Percentiles rank a stretch among this genome's conserved stretches.
These are phyloP conservation scores for Lizonia empirigonia DNA, from an alignment of 2,329 filamentous ascomycete species.

Conservation along the genomic window DNA sequence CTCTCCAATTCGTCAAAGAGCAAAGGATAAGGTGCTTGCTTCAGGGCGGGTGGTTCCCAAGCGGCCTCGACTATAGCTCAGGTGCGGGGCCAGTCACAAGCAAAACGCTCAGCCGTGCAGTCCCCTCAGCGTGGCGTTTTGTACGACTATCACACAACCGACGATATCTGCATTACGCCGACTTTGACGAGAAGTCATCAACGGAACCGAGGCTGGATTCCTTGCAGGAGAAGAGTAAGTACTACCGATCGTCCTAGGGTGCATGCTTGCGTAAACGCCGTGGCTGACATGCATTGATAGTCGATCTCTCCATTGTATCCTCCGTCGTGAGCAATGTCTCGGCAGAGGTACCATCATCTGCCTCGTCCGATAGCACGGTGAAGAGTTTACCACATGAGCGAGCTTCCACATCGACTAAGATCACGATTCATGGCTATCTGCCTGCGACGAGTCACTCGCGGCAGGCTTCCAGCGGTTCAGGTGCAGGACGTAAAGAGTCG, in stretches of 20 bases:
- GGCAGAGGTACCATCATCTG: slow-evolving; percentile 60
- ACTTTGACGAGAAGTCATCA: slow-evolving; percentile 71
- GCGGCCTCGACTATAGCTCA: slow-evolving; percentile 56
- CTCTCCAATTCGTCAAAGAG: slow-evolving; percentile 95
- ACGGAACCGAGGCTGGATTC: slow-evolving; percentile 74
- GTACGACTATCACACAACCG: slow-evolving; percentile 90
- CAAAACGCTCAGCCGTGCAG: slow-evolving; percentile 49
- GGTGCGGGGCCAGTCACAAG: slow-evolving; percentile 54
- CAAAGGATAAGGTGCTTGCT: slow-evolving; percentile 90
- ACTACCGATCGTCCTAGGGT: slow-evolving; percentile 10
- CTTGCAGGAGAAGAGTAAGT: slow-evolving; percentile 72
- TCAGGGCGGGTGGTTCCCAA: slow-evolving; percentile 85
- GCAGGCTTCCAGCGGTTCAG: slow-evolving; percentile 39
- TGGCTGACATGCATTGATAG: slow-evolving; percentile 48
- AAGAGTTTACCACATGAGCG: slow-evolving; percentile 36
- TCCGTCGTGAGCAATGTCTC: slow-evolving; percentile 94
- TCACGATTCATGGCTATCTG: slow-evolving; percentile 82
- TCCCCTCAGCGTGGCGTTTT: slow-evolving; percentile 73
- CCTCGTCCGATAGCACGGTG: slow-evolving; percentile 56
- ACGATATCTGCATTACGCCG: slow-evolving; percentile 85
- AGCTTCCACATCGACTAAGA: slow-evolving; percentile 71
- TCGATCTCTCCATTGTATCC: slow-evolving; percentile 85
- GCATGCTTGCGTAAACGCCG: slow-evolving; percentile 25
- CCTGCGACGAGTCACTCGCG: slow-evolving; percentile 41
- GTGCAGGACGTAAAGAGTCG: slow-evolving; percentile 62